Evolutionary conservation across 768 basidiomycete genomes (phyloP).

Genomic region (Lactifluus volemus): DNA sequence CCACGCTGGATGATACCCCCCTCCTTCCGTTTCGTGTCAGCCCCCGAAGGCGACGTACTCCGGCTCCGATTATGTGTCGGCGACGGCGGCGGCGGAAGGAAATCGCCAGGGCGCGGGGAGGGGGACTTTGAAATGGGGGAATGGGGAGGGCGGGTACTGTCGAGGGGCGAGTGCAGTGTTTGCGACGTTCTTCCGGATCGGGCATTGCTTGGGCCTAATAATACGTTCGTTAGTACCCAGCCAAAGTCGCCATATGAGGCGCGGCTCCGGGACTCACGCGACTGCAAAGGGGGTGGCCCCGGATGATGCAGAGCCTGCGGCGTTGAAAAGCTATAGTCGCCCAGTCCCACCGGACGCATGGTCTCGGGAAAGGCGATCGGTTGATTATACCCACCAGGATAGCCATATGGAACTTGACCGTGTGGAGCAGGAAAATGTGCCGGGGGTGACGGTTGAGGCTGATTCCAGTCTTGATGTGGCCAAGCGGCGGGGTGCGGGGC

Average conservation of each 20-base stretch:
- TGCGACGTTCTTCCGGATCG: neutral
- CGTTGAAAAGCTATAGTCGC: neutral
- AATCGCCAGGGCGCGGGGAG: neutral
- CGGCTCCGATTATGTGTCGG: neutral
- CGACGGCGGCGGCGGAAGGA: neutral
- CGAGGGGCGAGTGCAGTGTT: neutral
- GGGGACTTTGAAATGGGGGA: neutral
- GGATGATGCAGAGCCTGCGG: neutral
- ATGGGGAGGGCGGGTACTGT: neutral
- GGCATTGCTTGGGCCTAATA: neutral
- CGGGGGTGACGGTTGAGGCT: neutral
- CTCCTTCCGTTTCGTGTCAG: neutral
- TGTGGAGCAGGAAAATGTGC: neutral
- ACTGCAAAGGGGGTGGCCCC: neutral
- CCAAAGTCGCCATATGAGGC: neutral
- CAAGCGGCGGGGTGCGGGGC: neutral
- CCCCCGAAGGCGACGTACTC: neutral
- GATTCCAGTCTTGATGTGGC: neutral
- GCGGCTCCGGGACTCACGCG: constrained; percentile 3
- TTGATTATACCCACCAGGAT: neutral
- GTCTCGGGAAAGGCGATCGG: neutral
- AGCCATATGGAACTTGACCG: neutral
- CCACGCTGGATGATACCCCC: neutral
- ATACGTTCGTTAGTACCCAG: neutral
- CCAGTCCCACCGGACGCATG: neutral